Conservation (phyloP, 2,329 filamentous ascomycete species). For the Mollisiaceae sp. region DNA sequence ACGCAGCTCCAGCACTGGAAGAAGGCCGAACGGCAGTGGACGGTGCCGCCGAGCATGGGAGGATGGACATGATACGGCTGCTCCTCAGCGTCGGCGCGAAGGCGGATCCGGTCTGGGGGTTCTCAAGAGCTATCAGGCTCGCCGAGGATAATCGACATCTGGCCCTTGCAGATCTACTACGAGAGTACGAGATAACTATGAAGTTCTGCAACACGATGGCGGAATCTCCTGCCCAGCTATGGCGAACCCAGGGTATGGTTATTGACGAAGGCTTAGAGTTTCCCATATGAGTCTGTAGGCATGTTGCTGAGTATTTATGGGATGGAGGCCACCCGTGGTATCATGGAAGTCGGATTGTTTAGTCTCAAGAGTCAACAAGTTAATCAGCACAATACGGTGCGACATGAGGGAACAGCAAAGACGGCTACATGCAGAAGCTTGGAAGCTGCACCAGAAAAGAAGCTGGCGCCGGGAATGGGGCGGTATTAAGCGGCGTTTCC, state of each 20-base stretch:
- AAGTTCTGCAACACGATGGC: background rate
- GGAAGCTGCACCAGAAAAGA: too few species aligned
- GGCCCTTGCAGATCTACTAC: conserved; percentile 4
- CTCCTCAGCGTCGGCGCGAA: conserved; percentile 28
- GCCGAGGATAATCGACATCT: conserved; percentile 12
- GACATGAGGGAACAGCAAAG: too few species aligned
- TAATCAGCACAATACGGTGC: too few species aligned
- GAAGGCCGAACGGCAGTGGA: conserved; percentile 22
- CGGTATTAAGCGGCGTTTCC: too few species aligned
- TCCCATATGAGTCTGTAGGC: background rate
- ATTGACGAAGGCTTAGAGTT: background rate
- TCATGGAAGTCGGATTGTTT: too few species aligned
- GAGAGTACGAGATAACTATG: background rate
- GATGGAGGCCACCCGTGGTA: too few species aligned
- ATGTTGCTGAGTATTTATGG: too few species aligned
- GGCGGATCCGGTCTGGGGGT: conserved; percentile 8
- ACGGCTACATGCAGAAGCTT: too few species aligned
- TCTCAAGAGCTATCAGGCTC: conserved; percentile 8
- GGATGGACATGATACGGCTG: conserved; percentile 28
- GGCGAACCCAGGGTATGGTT: background rate
- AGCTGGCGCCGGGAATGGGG: too few species aligned
- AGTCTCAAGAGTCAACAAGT: too few species aligned
- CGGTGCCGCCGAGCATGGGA: conserved; percentile 22
- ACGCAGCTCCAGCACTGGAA: conserved; percentile 15
- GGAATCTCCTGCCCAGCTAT: background rate